These are phyloP conservation scores for Syzygium grande DNA, from an alignment of 345 rosid genomes.

Conservation along the genomic window DNA sequence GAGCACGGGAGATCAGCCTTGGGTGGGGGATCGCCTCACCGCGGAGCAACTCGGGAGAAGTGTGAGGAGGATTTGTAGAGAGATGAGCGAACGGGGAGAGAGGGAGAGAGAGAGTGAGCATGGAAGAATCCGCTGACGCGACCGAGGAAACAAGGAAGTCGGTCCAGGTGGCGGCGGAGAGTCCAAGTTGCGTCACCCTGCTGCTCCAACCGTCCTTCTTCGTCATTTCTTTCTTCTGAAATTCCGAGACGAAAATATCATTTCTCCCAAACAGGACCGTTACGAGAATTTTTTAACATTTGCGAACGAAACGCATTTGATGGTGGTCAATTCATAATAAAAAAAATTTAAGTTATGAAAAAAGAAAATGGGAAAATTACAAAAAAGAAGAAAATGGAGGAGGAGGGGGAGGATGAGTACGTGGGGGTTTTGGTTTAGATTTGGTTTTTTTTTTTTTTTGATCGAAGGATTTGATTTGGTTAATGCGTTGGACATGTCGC, in stretches of 20 bases:
- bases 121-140: slow-evolving; percentile 38
- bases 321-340: not conserved
- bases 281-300: not conserved
- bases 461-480: slow-evolving; percentile 19
- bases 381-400: not conserved
- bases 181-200: not conserved
- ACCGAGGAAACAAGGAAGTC: not conserved
- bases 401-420: not conserved
- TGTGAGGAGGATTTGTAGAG: not conserved
- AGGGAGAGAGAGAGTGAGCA: slow-evolving; percentile 2
- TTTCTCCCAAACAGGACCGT: not conserved
- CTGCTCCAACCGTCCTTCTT: not conserved
- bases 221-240: not conserved
- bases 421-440: slow-evolving; percentile 23
- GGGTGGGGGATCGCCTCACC: not conserved
- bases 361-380: not conserved
- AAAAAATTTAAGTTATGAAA: not conserved
- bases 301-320: not conserved
- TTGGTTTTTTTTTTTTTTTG: not conserved
- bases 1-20: not conserved
- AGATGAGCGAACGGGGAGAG: not conserved
- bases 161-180: not conserved
- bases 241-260: not conserved
- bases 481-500: slow-evolving; percentile 4
- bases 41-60: not conserved